Evolutionary conservation across 2,329 filamentous ascomycete genomes (phyloP), one percentile per base, ranked within the genome.

Genomic region (Fusarium longipes): DNA sequence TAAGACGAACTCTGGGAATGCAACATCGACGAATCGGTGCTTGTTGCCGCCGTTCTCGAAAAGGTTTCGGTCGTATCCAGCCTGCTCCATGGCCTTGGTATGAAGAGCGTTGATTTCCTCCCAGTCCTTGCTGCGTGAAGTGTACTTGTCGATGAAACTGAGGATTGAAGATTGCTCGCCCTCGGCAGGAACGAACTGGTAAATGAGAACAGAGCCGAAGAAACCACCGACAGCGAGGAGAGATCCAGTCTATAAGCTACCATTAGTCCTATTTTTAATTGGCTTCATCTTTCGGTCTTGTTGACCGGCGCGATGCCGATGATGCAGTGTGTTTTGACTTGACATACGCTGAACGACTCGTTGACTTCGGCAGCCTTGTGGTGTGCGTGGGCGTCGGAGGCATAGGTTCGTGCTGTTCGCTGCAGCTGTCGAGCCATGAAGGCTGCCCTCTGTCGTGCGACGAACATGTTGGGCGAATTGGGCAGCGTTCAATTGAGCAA

Each of bases 271-370:
- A 10, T 18, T 49, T 35, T 56, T 54, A 68, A 51, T 59, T 55
- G 38, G 24, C n/a, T 20, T 33, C 36, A 32, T 53, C 29, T 33
- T 17, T 47, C 8, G 8, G 29, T 8, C n/a, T 27, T 18, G 17
- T 36, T 29, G n/a, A 25, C 14, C 43, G 35, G 42, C 43, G 52
- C 45, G 54, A 38, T 63, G 62, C 57, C 38, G 30, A 38, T 29
- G 69, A 58, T 71, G 61, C 30, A 58, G 60, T 62, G 40, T 32
- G 45, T 53, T 59, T 49, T 64, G 48, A 81, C 84, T 69, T 57
- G 40, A 81, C 85, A 61, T 86, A 88, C 86, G 71, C 86, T 86
- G 72, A 87, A 81, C 60, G 81, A 80, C 78, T 88, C 86, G 70
- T 84, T 82, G 63, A 82, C 83, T 64, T 80, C 77, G 69, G 81